These are phyloP conservation scores for Wickerhamiella lipophila DNA, from an alignment of 805 yeast genomes.

Conservation along the genomic window DNA sequence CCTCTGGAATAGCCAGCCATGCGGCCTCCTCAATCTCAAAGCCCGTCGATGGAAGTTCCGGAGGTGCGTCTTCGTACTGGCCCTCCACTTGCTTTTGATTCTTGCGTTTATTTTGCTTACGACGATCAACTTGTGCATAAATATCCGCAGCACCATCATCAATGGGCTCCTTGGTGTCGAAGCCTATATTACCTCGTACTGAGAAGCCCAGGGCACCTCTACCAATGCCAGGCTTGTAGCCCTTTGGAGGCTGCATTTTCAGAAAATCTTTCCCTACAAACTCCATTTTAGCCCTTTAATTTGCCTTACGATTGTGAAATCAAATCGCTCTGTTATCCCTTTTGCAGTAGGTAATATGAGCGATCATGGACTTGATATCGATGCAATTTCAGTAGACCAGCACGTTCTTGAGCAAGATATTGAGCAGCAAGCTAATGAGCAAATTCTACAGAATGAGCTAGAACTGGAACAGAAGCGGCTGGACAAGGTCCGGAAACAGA, in stretches of 20 bases:
- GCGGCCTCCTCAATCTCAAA: constrained; percentile 29
- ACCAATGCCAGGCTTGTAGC: constrained; percentile 85
- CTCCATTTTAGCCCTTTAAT: not conserved
- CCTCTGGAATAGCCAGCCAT: constrained; percentile 79
- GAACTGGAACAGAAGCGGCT: constrained; percentile 67
- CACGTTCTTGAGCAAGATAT: constrained; percentile 62
- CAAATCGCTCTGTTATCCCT: not conserved
- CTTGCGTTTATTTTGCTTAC: constrained; percentile 24
- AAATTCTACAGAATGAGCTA: constrained; percentile 46
- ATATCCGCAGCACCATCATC: constrained; percentile 70
- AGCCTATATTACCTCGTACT: constrained; percentile 65
- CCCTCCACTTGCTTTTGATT: constrained; percentile 5
- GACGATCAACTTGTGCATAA: constrained; percentile 54
- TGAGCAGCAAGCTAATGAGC: constrained; percentile 44
- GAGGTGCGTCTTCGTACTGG: constrained; percentile 8
- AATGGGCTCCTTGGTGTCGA: constrained; percentile 32
- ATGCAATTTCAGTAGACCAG: constrained; percentile 60
- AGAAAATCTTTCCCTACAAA: constrained; percentile 37
- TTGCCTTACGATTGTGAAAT: too few relatives aligned
- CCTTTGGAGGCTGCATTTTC: constrained; percentile 77
- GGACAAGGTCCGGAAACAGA: constrained; percentile 46
- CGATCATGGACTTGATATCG: not conserved
- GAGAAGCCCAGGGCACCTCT: constrained; percentile 93
- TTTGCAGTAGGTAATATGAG: not conserved
- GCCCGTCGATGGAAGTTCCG: too few relatives aligned